Evolutionary conservation across 1,139 yeast species (phyloP), one percentile per base, ranked within the genome.

Genomic region (Meyerozyma athensensis): DNA sequence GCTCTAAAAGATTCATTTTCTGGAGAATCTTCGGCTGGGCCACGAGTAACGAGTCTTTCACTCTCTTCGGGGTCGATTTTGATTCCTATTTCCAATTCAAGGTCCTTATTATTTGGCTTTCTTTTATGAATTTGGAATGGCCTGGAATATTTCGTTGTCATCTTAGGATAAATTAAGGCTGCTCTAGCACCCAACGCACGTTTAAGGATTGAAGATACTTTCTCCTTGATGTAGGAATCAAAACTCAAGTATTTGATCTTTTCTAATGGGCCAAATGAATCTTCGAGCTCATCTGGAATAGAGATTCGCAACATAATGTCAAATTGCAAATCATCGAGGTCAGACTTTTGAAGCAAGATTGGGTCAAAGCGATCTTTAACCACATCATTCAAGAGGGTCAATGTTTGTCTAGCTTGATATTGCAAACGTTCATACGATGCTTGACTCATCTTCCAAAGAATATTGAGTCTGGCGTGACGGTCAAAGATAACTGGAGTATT

Each of bases 361-460:
- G 80, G 72, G 43, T 82, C 86, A 56, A 92, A 92, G 53, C 95
- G 77, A 59, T 92, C 97, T 41, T 74, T 77, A 4, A 86, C 85
- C 20, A 81, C 82, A 54, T 92, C 96, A 49, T 81, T 79, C 41
- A 92, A 70, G 48, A 86, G 65, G 4, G 60, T 67, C 44, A 85
- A 65, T 0, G 97, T 81, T 47, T 82, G 79, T 26, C 58, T 61
- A 0, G 97, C 95, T 48, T 80, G 79, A 42, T 72, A 71, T 43
- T 74, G 78, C 42, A 92, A 66, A 30, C 73, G 54, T 34, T 68
- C 65, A 53, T 86, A 86, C 1, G 94, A 79, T 48, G 81, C 72
- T 33, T 70, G 65, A 0, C 90, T 76, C 83, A 89, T 80, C 55
- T 86, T 87, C 77, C 92, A 87, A 39, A 90, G 64, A 28, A 90